A percentile compares a stretch with the other conserved stretches of the same genome.
Evolutionary conservation across 345 rosid genomes (phyloP).

Genomic region (Eucalyptus coolabah): DNA sequence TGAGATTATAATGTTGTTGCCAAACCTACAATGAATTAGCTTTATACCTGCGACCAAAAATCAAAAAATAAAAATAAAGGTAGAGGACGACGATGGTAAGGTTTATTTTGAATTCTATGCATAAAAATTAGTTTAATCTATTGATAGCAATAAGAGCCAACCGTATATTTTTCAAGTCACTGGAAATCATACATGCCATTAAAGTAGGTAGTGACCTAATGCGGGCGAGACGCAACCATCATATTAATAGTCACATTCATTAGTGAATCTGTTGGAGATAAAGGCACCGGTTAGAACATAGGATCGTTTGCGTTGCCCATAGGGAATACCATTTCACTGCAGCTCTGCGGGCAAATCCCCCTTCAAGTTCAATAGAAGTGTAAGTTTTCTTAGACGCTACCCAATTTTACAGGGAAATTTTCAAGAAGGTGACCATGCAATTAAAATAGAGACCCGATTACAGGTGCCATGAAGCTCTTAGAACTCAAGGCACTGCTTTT

Average conservation of each 20-base stretch:
- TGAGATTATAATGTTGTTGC: slow-evolving; percentile 47
- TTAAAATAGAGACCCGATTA: too few relatives aligned
- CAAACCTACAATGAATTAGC: not conserved
- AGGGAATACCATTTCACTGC: slow-evolving; percentile 47
- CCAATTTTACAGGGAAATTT: not conserved
- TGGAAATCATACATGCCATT: slow-evolving; percentile 21
- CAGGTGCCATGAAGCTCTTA: too few relatives aligned
- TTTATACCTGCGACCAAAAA: too few relatives aligned
- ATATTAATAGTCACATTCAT: not conserved
- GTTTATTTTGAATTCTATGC: too few relatives aligned
- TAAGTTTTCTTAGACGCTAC: not conserved
- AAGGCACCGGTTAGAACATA: slow-evolving; percentile 23
- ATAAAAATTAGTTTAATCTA: too few relatives aligned
- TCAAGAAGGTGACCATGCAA: not conserved
- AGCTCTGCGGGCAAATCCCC: not conserved
- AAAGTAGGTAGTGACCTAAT: slow-evolving; percentile 29
- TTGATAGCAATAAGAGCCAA: too few relatives aligned
- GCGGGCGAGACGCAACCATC: slow-evolving; percentile 13
- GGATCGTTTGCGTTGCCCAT: slow-evolving; percentile 9
- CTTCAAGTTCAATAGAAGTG: not conserved
- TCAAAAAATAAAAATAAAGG: too few relatives aligned
- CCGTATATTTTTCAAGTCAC: too few relatives aligned
- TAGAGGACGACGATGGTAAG: too few relatives aligned
- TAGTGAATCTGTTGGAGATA: not conserved
- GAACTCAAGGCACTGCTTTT: too few relatives aligned